Conservation (phyloP, 1,284 basidiomycete species). For the Ganoderma sinense region DNA sequence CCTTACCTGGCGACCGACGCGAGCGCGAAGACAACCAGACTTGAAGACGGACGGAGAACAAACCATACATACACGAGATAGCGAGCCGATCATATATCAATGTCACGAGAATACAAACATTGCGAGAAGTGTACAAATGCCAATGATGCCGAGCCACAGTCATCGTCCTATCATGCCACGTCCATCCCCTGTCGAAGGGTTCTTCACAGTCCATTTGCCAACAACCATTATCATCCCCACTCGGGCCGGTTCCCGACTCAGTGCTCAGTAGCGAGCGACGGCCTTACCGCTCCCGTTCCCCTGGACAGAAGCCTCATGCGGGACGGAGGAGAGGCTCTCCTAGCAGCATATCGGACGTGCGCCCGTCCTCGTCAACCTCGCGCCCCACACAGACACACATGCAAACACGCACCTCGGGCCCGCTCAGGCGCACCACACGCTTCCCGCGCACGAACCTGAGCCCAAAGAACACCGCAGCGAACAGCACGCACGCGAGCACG, state of each 20-base stretch:
- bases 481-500: slow-evolving; percentile 48
- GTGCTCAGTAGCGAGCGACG: slow-evolving; percentile 20
- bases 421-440: slow-evolving; percentile 55
- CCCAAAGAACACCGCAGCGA: slow-evolving; percentile 48
- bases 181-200: neutral
- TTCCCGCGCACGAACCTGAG: slow-evolving; percentile 47
- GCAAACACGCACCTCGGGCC: slow-evolving; percentile 56
- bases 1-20: neutral
- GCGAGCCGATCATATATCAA: slow-evolving; percentile 5
- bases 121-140: neutral
- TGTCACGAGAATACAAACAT: neutral
- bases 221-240: neutral
- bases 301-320: slow-evolving; percentile 18
- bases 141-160: neutral
- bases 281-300: slow-evolving; percentile 17
- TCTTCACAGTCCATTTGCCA: neutral
- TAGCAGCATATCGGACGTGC: neutral
- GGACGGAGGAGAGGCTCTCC: slow-evolving; percentile 27
- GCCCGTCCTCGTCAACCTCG: neutral
- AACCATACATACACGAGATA: neutral
- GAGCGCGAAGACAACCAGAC: neutral
- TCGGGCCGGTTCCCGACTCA: neutral
- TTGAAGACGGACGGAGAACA: neutral
- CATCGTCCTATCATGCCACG: neutral
- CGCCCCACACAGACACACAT: neutral